phyloP scores from a whole-genome alignment of 2,329 filamentous ascomycete genomes.

The Arthrobotrys musiformis region DNA sequence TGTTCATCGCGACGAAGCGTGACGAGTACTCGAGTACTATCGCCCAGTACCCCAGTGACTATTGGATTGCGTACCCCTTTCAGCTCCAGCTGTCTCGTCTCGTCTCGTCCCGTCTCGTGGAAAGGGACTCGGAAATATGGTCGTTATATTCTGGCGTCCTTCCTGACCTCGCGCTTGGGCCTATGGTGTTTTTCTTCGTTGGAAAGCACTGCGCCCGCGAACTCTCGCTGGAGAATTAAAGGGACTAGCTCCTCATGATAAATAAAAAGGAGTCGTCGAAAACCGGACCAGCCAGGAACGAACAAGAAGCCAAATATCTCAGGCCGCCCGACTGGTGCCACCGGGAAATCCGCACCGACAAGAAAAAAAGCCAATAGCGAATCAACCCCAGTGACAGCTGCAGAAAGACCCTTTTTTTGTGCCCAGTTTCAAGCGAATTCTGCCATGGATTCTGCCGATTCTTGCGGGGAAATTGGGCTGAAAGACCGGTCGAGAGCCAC shows the following conservation, averaged over 20 bases:
- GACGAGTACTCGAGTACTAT: too few relatives aligned
- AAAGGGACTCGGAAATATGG: not conserved
- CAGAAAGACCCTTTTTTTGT: not conserved
- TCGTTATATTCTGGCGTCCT: not conserved
- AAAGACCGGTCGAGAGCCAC: not conserved
- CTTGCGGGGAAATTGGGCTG: constrained; percentile 45
- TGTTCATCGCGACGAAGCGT: constrained; percentile 36
- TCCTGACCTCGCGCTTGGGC: not conserved
- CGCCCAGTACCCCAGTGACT: too few relatives aligned
- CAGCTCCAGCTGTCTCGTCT: not conserved
- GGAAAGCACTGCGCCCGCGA: not conserved
- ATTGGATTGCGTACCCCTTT: not conserved
- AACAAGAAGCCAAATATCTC: constrained; percentile 22
- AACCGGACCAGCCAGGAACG: constrained; percentile 4
- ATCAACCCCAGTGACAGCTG: constrained; percentile 3
- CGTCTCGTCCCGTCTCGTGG: not conserved
- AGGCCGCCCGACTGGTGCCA: not conserved
- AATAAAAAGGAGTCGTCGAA: constrained; percentile 7
- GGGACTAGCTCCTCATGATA: not conserved
- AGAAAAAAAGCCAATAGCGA: too few relatives aligned
- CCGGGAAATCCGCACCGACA: constrained; percentile 34
- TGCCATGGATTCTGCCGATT: constrained; percentile 47
- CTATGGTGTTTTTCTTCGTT: not conserved
- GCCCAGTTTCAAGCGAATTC: constrained; percentile 50
- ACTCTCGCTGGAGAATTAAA: not conserved